A percentile compares a stretch with the other conserved stretches of the same genome.
These are phyloP conservation scores for Xylaria sp. DNA, from an alignment of 2,329 filamentous ascomycete genomes.

Conservation along the genomic window DNA sequence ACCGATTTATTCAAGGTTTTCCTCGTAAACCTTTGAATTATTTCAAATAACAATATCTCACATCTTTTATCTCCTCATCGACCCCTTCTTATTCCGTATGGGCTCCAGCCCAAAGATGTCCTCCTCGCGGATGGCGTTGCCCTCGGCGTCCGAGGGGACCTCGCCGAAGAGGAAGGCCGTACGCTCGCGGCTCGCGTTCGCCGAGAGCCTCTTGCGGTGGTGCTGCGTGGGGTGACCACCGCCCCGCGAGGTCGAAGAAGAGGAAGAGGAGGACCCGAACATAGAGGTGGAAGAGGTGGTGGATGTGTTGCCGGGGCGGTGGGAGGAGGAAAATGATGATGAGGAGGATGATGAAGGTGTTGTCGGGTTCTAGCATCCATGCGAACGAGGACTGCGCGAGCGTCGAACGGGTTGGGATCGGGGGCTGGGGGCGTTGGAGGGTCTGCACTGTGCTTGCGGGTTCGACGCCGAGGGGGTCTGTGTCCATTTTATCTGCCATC, in stretches of 20 bases:
- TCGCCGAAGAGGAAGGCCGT: conserved; percentile 68
- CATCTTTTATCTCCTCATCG: not conserved
- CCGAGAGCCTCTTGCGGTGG: conserved; percentile 50
- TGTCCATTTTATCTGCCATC: conserved; percentile 26
- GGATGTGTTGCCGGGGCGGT: not conserved
- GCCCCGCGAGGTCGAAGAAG: no score
- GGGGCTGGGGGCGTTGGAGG: conserved; percentile 43
- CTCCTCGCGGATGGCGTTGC: conserved; percentile 47
- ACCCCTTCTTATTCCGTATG: conserved; percentile 44
- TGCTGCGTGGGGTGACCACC: no score
- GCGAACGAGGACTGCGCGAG: conserved; percentile 78
- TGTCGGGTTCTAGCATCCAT: conserved; percentile 74
- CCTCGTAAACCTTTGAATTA: no score
- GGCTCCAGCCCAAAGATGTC: conserved; percentile 64
- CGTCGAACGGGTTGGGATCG: conserved; percentile 66
- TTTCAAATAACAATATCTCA: no score
- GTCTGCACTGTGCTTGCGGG: conserved; percentile 33
- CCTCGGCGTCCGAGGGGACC: conserved; percentile 46
- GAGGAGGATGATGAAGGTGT: no score
- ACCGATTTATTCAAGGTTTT: no score
- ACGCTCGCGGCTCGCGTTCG: conserved; percentile 56
- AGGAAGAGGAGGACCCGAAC: conserved; percentile 28
- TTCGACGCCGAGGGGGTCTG: conserved; percentile 36
- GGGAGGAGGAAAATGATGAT: conserved; percentile 20
- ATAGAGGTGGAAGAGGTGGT: conserved; percentile 13